Conservation (phyloP, 176 grass and related monocot species). For the Alopecurus myosuroides region DNA sequence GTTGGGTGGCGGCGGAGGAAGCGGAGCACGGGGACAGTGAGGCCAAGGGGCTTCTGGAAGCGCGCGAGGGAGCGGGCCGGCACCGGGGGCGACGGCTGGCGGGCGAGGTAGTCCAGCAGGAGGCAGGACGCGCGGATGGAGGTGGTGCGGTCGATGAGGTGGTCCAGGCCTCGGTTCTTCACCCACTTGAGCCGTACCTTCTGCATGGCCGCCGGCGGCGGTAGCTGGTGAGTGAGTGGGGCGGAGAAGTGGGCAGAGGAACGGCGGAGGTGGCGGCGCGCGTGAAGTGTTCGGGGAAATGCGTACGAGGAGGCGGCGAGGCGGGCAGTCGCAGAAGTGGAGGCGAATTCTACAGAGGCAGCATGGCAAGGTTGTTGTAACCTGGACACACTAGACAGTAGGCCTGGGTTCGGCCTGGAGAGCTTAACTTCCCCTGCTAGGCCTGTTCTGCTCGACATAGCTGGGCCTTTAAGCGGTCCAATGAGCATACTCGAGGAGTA, state of each 20-base stretch:
- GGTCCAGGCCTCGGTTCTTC: conserved; percentile 89
- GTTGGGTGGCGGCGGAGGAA: conserved; percentile 93
- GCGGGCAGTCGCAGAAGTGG: neutral
- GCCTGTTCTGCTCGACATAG: too few relatives aligned
- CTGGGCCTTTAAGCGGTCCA: too few relatives aligned
- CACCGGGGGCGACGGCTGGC: conserved; percentile 34
- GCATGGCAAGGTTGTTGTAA: too few relatives aligned
- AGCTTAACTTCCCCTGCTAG: too few relatives aligned
- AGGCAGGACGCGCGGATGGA: conserved; percentile 76
- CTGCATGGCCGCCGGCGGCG: conserved; percentile 27
- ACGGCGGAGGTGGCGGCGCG: neutral
- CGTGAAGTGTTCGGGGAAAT: conserved; percentile 28
- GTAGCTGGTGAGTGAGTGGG: neutral
- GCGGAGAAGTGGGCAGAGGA: neutral
- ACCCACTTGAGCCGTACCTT: conserved; percentile 97
- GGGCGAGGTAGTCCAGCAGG: conserved; percentile 73
- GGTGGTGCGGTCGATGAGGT: conserved; percentile 80
- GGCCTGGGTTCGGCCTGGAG: too few relatives aligned
- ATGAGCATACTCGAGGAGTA: too few relatives aligned
- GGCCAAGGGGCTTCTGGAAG: conserved; percentile 70
- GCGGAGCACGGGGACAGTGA: conserved; percentile 77
- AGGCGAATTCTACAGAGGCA: too few relatives aligned
- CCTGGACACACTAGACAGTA: too few relatives aligned
- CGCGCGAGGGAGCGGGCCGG: conserved; percentile 61
- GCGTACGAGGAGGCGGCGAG: neutral